Conservation (phyloP, 352 stramenopile genomes). For the Globisporangium sylvaticum region DNA sequence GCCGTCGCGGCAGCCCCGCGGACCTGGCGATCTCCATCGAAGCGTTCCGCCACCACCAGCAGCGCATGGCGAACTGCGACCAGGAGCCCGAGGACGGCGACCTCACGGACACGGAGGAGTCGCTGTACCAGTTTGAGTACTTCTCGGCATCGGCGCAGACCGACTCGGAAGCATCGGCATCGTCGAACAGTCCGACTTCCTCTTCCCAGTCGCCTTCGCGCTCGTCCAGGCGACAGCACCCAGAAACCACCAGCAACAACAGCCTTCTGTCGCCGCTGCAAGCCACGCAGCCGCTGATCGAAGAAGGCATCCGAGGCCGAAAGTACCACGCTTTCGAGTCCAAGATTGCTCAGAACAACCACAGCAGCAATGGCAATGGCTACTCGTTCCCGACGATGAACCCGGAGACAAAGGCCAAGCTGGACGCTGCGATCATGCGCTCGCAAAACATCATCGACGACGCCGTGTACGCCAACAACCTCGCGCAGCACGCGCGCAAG, state of each 20-base stretch:
- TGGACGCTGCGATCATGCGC: slow-evolving; percentile 42
- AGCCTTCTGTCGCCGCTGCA: slow-evolving; percentile 14
- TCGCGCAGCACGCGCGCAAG: slow-evolving; percentile 71
- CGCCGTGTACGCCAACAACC: slow-evolving; percentile 54
- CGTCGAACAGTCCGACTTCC: slow-evolving; percentile 5
- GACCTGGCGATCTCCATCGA: slow-evolving; percentile 75
- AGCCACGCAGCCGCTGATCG: slow-evolving; percentile 18
- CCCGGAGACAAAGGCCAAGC: slow-evolving; percentile 29
- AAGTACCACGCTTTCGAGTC: slow-evolving; percentile 19
- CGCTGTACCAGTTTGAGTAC: slow-evolving; percentile 30
- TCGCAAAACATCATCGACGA: slow-evolving; percentile 61
- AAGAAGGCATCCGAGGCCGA: slow-evolving; percentile 14
- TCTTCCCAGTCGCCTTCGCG: slow-evolving; percentile 16
- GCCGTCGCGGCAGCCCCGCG: slow-evolving; percentile 61
- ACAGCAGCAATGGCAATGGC: background rate
- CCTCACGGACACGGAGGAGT: slow-evolving; percentile 42
- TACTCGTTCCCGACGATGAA: slow-evolving; percentile 14
- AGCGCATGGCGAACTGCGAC: slow-evolving; percentile 48
- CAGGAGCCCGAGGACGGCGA: slow-evolving; percentile 29
- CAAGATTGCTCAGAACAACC: slow-evolving; percentile 19
- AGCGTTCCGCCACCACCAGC: slow-evolving; percentile 65
- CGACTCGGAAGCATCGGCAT: background rate
- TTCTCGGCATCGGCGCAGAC: slow-evolving; percentile 24
- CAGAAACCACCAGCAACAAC: slow-evolving; percentile 11
- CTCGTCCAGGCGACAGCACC: slow-evolving; percentile 21